Evolutionary conservation across 2,329 filamentous ascomycete species (phyloP).

Genomic region (Periglandula ipomoeae): DNA sequence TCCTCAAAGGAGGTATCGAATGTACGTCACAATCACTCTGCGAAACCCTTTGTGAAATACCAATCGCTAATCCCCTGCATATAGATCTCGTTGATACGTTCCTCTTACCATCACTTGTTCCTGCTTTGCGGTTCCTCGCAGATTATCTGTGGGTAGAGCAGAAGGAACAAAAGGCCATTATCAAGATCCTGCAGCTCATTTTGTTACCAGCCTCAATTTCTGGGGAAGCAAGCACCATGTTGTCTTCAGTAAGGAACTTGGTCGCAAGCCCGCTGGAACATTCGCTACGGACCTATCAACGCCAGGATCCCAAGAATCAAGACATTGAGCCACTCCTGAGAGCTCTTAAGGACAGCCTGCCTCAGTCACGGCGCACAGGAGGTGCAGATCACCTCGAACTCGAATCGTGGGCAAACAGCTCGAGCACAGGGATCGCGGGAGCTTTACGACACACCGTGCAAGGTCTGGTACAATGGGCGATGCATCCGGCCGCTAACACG

Average conservation of each 20-base stretch:
- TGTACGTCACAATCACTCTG: too few relatives aligned
- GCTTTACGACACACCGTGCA: constrained; percentile 53
- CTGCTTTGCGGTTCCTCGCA: constrained; percentile 62
- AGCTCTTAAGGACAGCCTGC: constrained; percentile 52
- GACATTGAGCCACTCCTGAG: constrained; percentile 61
- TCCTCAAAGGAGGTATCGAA: constrained; percentile 65
- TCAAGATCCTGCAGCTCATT: constrained; percentile 65
- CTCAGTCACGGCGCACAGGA: constrained; percentile 50
- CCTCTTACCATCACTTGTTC: constrained; percentile 67
- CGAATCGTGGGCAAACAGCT: constrained; percentile 53
- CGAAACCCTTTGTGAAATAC: neutral
- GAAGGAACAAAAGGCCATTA: constrained; percentile 56
- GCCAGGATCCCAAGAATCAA: constrained; percentile 55
- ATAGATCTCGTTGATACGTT: constrained; percentile 70
- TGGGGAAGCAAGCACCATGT: constrained; percentile 61
- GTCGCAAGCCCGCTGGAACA: constrained; percentile 61
- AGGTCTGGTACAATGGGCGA: constrained; percentile 57
- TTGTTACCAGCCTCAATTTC: constrained; percentile 63
- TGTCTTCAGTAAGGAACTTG: constrained; percentile 61
- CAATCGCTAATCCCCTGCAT: neutral
- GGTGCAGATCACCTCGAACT: constrained; percentile 57
- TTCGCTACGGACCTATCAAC: constrained; percentile 56
- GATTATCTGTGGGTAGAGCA: constrained; percentile 60
- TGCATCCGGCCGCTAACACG: constrained; percentile 43
- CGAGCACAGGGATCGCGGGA: constrained; percentile 45